Percentiles rank a stretch among this genome's conserved stretches.
phyloP scores from a whole-genome alignment of 495 filamentous ascomycete genomes.

The Articulospora tetracladia region DNA sequence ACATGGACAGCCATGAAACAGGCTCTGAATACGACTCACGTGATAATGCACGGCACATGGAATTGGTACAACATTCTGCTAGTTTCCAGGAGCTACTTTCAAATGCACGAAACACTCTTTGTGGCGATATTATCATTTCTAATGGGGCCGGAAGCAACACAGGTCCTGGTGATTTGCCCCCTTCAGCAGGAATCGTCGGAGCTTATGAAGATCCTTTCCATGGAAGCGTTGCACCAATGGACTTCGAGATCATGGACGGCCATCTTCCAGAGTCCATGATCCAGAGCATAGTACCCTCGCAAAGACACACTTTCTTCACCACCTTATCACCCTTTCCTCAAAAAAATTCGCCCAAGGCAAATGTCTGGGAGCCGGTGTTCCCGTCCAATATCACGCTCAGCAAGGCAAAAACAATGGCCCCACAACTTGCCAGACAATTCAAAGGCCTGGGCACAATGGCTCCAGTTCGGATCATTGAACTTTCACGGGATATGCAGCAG shows the following conservation, averaged over 20 bases:
- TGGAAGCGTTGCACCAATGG: too few relatives aligned
- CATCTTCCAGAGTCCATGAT: neutral
- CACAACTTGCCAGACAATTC: neutral
- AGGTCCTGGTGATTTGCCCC: neutral
- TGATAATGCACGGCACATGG: neutral
- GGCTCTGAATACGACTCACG: too few relatives aligned
- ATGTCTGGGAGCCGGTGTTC: neutral
- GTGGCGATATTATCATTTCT: neutral
- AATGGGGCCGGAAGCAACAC: too few relatives aligned
- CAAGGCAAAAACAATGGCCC: neutral
- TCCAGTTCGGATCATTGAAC: neutral
- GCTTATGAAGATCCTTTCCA: too few relatives aligned
- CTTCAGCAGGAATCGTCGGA: neutral
- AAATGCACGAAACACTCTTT: neutral
- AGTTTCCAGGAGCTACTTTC: neutral
- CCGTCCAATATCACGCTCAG: neutral
- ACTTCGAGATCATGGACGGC: too few relatives aligned
- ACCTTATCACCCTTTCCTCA: neutral
- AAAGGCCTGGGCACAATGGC: neutral
- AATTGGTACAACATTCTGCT: neutral
- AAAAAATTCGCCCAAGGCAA: neutral
- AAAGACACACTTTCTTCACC: neutral
- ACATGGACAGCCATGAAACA: neutral
- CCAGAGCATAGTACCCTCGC: neutral
- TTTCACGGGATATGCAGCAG: neutral